phyloP scores from a whole-genome alignment of 2,329 filamentous ascomycete genomes.

The Bimuria novae-zelandiae region DNA sequence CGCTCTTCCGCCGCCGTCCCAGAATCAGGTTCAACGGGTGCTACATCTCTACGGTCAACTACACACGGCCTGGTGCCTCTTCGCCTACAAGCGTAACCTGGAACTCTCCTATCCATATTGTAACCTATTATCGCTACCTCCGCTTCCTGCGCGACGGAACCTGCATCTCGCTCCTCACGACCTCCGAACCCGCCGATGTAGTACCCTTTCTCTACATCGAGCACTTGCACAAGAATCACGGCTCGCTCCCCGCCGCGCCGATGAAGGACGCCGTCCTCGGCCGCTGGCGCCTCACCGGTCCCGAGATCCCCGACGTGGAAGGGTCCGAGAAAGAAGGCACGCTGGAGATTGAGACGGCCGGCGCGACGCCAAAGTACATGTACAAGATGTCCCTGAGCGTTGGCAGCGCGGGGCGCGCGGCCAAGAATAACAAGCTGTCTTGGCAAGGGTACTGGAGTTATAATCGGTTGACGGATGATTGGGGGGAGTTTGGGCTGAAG shows the following conservation, averaged over 20 bases:
- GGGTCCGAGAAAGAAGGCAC: constrained; percentile 38
- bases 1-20: constrained; percentile 80
- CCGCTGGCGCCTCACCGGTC: constrained; percentile 67
- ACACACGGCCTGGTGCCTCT: constrained; percentile 79
- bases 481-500: constrained; percentile 75
- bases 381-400: constrained; percentile 82
- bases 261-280: constrained; percentile 72
- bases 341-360: constrained; percentile 84
- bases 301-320: constrained; percentile 27
- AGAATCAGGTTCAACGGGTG: constrained; percentile 92
- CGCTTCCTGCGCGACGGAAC: constrained; percentile 92
- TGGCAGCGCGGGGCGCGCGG: constrained; percentile 61
- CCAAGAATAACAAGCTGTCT: constrained; percentile 80
- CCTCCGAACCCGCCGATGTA: constrained; percentile 80
- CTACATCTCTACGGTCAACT: constrained; percentile 97
- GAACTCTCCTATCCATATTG: constrained; percentile 83
- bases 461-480: constrained; percentile 87
- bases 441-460: constrained; percentile 95
- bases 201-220: constrained; percentile 81
- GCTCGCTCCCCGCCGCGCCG: constrained; percentile 54
- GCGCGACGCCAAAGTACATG: constrained; percentile 75
- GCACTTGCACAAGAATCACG: constrained; percentile 58
- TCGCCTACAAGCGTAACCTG: constrained; percentile 74
- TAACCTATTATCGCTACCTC: constrained; percentile 97
- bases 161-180: constrained; percentile 78